These are phyloP conservation scores for Irpex rosettiformis DNA, from an alignment of 1,284 basidiomycete genomes.

Conservation along the genomic window DNA sequence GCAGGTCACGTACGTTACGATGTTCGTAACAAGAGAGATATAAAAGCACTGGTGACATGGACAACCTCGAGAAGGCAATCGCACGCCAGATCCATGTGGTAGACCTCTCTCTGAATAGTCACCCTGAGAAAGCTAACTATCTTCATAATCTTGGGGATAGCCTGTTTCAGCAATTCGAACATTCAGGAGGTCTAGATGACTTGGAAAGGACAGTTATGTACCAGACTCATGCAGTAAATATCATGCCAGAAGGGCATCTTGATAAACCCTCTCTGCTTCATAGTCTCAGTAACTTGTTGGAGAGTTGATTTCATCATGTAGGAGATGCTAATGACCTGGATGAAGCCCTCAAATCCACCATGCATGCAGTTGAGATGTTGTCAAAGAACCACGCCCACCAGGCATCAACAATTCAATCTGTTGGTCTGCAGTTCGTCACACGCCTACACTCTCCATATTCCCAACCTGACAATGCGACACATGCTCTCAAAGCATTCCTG, in stretches of 20 bases:
- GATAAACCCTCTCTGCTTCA: not conserved
- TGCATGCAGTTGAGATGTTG: not conserved
- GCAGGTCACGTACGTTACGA: too few species aligned
- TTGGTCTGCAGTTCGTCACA: not conserved
- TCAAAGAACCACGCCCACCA: not conserved
- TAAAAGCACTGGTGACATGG: too few species aligned
- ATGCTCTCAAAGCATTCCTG: not conserved
- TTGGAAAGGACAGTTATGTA: not conserved
- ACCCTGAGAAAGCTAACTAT: too few species aligned
- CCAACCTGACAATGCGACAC: not conserved
- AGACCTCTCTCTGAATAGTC: too few species aligned
- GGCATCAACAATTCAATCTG: not conserved
- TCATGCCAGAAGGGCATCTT: not conserved
- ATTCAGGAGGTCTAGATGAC: not conserved
- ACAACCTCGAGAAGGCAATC: too few species aligned
- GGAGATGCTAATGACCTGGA: not conserved
- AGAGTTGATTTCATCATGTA: not conserved
- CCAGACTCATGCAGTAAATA: not conserved
- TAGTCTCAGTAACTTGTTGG: not conserved
- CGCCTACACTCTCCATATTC: not conserved
- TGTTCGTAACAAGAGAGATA: too few species aligned
- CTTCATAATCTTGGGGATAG: too few species aligned
- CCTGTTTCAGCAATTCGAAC: not conserved
- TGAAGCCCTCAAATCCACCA: not conserved
- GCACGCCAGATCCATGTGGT: too few species aligned